A percentile compares a stretch with the other conserved stretches of the same genome.
These are phyloP conservation scores for Phycomyces blakesleeanus DNA, from an alignment of 192 early-diverging fungal genomes.

Conservation along the genomic window DNA sequence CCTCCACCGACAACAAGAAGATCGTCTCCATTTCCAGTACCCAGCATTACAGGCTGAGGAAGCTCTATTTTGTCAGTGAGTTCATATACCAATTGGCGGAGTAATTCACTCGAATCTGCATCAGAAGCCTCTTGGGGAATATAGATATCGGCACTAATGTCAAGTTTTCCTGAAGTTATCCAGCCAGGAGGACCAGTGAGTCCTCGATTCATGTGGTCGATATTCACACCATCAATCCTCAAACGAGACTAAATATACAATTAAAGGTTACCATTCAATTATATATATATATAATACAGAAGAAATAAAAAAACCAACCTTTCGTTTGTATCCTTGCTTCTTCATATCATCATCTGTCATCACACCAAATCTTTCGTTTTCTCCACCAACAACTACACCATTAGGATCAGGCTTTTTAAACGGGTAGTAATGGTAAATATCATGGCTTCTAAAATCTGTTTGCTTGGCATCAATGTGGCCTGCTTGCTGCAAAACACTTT, in stretches of 20 bases:
- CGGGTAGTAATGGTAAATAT: conserved; percentile 35
- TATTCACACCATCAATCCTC: conserved; percentile 84
- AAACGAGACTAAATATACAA: conserved; percentile 53
- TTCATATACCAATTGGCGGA: conserved; percentile 63
- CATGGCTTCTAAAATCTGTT: conserved; percentile 27
- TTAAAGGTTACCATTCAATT: neutral
- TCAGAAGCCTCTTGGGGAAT: conserved; percentile 53
- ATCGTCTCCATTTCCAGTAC: conserved; percentile 43
- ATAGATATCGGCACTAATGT: conserved; percentile 68
- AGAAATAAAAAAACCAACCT: conserved; percentile 30
- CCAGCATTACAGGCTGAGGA: conserved; percentile 44
- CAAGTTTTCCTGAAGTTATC: conserved; percentile 88
- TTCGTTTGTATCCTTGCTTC: conserved; percentile 36
- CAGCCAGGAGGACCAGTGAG: conserved; percentile 87
- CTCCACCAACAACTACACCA: conserved; percentile 36
- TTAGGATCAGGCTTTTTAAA: conserved; percentile 27
- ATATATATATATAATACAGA: neutral
- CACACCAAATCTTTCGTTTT: conserved; percentile 26
- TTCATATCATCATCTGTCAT: conserved; percentile 34
- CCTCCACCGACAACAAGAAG: conserved; percentile 41
- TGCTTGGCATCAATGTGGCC: conserved; percentile 27
- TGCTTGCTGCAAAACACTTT: conserved; percentile 38
- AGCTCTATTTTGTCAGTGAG: conserved; percentile 69
- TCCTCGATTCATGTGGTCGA: conserved; percentile 85
- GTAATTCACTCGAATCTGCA: conserved; percentile 40